Evolutionary conservation across 208 protist species (phyloP).

Genomic region (Leishmania martiniquensis): DNA sequence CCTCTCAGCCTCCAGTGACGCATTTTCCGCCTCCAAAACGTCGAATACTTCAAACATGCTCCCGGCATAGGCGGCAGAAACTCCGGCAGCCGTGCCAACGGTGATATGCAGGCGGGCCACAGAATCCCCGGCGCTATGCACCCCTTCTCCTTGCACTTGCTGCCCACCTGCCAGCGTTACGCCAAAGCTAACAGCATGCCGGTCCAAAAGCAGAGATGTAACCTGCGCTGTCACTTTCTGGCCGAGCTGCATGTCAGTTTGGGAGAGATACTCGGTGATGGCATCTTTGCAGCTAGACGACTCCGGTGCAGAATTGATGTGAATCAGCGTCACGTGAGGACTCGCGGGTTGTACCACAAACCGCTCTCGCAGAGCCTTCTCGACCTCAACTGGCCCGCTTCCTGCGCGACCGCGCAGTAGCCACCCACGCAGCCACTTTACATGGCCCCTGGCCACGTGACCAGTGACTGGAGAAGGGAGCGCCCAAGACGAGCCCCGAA

Average conservation of each 20-base stretch:
- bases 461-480: background rate
- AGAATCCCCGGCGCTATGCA: conserved; percentile 4
- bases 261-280: conserved; percentile 20
- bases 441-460: conserved; percentile 52
- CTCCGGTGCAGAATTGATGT: conserved; percentile 6
- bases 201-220: conserved; percentile 70
- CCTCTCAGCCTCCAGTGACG: conserved; percentile 29
- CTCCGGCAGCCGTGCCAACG: conserved; percentile 37
- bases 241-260: conserved; percentile 29
- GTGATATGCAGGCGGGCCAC: conserved; percentile 68
- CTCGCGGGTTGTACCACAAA: conserved; percentile 35
- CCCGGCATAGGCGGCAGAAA: conserved; percentile 50
- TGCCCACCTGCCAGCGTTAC: conserved; percentile 14
- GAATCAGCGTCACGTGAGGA: conserved; percentile 76
- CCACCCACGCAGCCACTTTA: conserved; percentile 79
- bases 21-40: conserved; percentile 60
- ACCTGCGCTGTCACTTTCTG: conserved; percentile 40
- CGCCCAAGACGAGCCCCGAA: background rate
- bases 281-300: background rate
- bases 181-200: conserved; percentile 60
- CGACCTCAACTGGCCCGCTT: conserved; percentile 9
- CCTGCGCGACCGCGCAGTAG: conserved; percentile 37
- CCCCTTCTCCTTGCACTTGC: conserved; percentile 9
- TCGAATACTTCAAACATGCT: conserved; percentile 60
- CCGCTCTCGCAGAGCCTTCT: conserved; percentile 48